Evolutionary conservation across 139 green algal genomes (phyloP).

Genomic region (Asterochloris sp.): DNA sequence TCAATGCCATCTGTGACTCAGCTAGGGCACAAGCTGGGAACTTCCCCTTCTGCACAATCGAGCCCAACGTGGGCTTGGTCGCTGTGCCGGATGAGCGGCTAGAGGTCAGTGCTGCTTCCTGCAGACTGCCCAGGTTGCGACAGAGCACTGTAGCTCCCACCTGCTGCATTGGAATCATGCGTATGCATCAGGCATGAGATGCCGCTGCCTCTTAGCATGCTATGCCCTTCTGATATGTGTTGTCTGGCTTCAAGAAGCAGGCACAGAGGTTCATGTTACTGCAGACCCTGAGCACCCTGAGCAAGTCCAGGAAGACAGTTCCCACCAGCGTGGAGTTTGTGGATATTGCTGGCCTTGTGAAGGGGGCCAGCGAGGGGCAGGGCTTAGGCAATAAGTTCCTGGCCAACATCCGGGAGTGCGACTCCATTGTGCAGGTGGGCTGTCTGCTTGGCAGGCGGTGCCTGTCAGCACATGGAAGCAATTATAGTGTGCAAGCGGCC

Average conservation of each 20-base stretch:
- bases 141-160: no score
- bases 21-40: conserved; percentile 92
- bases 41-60: conserved; percentile 99
- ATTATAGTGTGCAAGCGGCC: no score
- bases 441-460: neutral
- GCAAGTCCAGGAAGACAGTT: conserved; percentile 65
- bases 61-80: conserved; percentile 81
- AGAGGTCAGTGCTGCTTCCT: neutral
- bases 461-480: neutral
- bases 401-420: conserved; percentile 92
- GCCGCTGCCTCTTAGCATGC: neutral
- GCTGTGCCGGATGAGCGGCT: conserved; percentile 55
- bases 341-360: conserved; percentile 96
- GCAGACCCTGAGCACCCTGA: conserved; percentile 58
- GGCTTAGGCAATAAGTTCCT: conserved; percentile 99
- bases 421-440: conserved; percentile 85
- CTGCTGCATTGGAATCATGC: no score
- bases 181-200: no score
- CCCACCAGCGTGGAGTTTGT: conserved; percentile 96
- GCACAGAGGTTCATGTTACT: conserved; percentile 38
- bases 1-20: conserved; percentile 96
- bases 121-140: no score
- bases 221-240: neutral
- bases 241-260: neutral
- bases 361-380: conserved; percentile 84